These are phyloP conservation scores for Fusarium pilosicola DNA, from an alignment of 2,329 filamentous ascomycete species.

Conservation along the genomic window DNA sequence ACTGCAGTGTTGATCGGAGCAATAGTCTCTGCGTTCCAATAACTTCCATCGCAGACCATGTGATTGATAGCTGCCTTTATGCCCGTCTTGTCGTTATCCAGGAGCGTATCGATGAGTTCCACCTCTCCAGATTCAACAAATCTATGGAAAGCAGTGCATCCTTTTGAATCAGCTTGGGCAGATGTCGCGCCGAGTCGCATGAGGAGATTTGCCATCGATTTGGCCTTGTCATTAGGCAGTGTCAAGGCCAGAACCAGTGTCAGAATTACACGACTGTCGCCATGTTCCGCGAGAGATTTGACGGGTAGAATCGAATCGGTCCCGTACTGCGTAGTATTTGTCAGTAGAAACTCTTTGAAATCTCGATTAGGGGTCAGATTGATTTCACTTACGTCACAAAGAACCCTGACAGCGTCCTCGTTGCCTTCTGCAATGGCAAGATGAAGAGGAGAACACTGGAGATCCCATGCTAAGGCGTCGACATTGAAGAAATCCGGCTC, in stretches of 20 bases:
- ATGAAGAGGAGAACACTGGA: slow-evolving; percentile 77
- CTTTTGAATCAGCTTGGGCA: slow-evolving; percentile 74
- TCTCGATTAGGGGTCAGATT: background rate
- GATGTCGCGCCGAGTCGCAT: slow-evolving; percentile 77
- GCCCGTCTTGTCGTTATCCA: slow-evolving; percentile 67
- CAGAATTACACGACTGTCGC: slow-evolving; percentile 70
- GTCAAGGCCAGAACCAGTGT: slow-evolving; percentile 74
- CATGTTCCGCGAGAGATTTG: slow-evolving; percentile 67
- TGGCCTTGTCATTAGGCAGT: slow-evolving; percentile 70
- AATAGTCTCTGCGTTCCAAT: slow-evolving; percentile 50
- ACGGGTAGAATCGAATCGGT: slow-evolving; percentile 81
- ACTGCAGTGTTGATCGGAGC: slow-evolving; percentile 71
- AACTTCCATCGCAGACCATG: slow-evolving; percentile 55
- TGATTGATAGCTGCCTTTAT: slow-evolving; percentile 74
- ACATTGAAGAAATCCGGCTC: slow-evolving; percentile 85
- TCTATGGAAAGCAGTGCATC: slow-evolving; percentile 73
- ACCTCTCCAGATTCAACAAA: slow-evolving; percentile 63
- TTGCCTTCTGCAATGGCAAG: slow-evolving; percentile 81
- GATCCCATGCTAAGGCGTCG: slow-evolving; percentile 83
- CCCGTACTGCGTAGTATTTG: slow-evolving; percentile 67
- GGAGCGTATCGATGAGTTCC: slow-evolving; percentile 60
- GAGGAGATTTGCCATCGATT: slow-evolving; percentile 71
- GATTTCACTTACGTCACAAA: slow-evolving; percentile 65
- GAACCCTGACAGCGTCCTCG: slow-evolving; percentile 71
- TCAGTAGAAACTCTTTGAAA: slow-evolving; percentile 3